These are phyloP conservation scores for Chaetomiaceae sp. DNA, from an alignment of 2,329 filamentous ascomycete species.

Conservation along the genomic window DNA sequence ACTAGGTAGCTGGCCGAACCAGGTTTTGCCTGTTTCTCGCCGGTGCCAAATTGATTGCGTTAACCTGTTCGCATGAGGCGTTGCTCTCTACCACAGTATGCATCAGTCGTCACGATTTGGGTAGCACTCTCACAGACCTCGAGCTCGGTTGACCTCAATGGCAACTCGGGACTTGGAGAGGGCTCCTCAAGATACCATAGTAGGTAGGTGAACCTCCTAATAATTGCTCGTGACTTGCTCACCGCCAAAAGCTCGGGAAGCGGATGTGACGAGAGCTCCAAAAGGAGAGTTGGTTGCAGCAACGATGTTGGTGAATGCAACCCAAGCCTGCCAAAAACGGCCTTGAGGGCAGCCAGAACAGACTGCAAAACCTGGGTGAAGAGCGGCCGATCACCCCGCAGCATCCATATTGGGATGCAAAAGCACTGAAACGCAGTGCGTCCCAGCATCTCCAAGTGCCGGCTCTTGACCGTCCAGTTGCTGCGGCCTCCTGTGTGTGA, in stretches of 20 bases:
- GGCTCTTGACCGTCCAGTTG: background rate
- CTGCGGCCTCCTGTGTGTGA: slow-evolving; percentile 9
- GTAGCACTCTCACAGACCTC: background rate
- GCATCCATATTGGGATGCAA: background rate
- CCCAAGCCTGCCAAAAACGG: slow-evolving; percentile 14
- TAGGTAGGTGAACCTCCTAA: no score
- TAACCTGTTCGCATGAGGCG: background rate
- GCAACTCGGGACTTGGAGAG: no score
- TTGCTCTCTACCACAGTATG: background rate
- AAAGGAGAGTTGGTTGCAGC: slow-evolving; percentile 13
- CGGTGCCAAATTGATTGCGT: background rate
- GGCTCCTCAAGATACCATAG: no score
- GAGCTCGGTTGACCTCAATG: background rate
- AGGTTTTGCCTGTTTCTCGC: background rate
- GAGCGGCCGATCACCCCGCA: slow-evolving; percentile 15
- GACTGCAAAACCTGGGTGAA: slow-evolving; percentile 19
- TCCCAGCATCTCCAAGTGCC: background rate
- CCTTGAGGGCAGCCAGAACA: slow-evolving; percentile 3
- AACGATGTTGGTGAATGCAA: slow-evolving; percentile 21
- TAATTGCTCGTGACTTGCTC: no score
- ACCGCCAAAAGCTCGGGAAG: no score
- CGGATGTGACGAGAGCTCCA: background rate
- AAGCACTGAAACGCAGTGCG: background rate
- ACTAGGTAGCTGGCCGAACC: no score
- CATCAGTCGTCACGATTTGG: background rate